Evolutionary conservation across 208 protist genomes (phyloP), one percentile per base, ranked within the genome.

Genomic region (Naegleria lovaniensis): DNA sequence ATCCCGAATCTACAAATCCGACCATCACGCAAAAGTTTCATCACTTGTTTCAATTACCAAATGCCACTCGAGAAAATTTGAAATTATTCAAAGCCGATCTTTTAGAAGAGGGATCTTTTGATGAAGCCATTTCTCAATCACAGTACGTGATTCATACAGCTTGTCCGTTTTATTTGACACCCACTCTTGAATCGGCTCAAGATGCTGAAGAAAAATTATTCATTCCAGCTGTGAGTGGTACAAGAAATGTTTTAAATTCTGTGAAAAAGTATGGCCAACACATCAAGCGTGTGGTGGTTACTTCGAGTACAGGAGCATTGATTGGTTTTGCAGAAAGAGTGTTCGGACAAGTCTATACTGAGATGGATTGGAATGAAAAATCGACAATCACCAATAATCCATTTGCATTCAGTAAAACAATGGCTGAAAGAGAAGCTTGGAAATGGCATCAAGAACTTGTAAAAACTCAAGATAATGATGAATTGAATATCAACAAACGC

Each of bases 171-270:
- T n/a, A 55, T 13, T 40, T 22, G n/a, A 51, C 9, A 6, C 22
- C 11, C 22, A 59, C 48, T 9, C 19, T 51, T 5, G 79, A 90
- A 29, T 15, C 11, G 11, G 22, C 55, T 15, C 55, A 67, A 15
- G 22, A 67, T 67, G 55, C 55, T 67, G 6, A 67, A 22, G 22
- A 36, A 51, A 58, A 91, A 5, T 51, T 91, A n/a, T 13, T 91
- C 15, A 67, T 85, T 36, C 52, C 90, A 38, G 90, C 90, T 36
- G 3, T 91, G 19, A 91, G 83, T 13, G 90, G 90, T 36, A 91
- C 90, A 0, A 7, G 5, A 41, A 79, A 79, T 84, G 90, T 91
- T 9, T 36, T 91, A 39, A 76, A 67, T 29, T 67, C 55, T 67
- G 55, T 67, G 22, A 4, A 15, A 16, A n/a, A 13, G 11, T 38